Base-by-base conservation (phyloP, 108 stramenopile genomes). In the Mediolabrus comicus region DNA sequence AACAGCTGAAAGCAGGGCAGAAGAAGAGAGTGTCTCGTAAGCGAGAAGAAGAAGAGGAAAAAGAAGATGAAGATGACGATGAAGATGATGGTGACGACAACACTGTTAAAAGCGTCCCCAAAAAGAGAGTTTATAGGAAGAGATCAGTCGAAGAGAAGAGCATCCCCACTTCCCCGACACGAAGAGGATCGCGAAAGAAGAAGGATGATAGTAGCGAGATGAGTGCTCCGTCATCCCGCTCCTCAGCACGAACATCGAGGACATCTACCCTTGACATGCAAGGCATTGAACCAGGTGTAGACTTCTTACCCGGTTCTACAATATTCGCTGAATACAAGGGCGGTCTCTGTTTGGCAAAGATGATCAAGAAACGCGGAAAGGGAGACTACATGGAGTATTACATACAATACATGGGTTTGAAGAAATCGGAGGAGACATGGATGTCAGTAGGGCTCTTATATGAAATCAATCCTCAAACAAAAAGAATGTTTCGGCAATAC, bases 401-500 rank as follows among this genome's bases (percentile, higher is more conserved):
- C 31, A 54, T 81, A 16, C 80, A 81, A 41, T 81, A 75, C 58
- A 75, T 65, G 55, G 80, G 80, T 17, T 60, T 59, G 30, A 68
- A 75, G 22, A 61, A 76, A 22, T 46, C 17, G n/a, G 69, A 76
- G 51, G 69, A 75, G 53, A 32, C 41, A 5, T 81, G 80, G 80
- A 51, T 81, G 16, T 76, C 80, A 2, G 71, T 63, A 32, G 53
- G 54, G 24, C 43, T 71, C 27, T 63, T 81, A 22, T 82, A 74
- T 63, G 81, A 82, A 64, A 82, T 82, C 66, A 82, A 82, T 53
- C 76, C 81, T 11, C 81, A 82, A 46, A 82, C 81, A 34, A 82
- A 82, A 53, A 36, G 81, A 58, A 60, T 77, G 53, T 82, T 71
- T 61, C 62, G 77, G 28, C 19, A 22, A 22, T 16, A 49, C 46